Evolutionary conservation across 306 rosid species (phyloP), one percentile per base, ranked within the genome.

Genomic region (Castanopsis chinensis): DNA sequence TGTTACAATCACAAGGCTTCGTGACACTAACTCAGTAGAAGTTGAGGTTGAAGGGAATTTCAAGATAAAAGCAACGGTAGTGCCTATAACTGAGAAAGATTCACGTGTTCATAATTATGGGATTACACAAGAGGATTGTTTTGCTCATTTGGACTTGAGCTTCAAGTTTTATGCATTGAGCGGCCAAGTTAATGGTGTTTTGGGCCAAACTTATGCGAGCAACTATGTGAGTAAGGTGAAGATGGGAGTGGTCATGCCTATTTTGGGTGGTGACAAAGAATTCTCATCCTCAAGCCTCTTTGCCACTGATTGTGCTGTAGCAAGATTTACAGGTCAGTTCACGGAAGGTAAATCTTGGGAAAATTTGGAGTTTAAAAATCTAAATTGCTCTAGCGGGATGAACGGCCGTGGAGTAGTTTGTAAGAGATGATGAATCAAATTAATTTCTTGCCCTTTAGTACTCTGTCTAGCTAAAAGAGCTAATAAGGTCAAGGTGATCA

Each of bases 231-330:
- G 82, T 6, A 71, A 71, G 43, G 87, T 77, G 8, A 86, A 83
- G 80, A 86, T 86, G 84, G 87, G 90, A 5, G 87, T 75, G 27
- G 55, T 72, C 18, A 86, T 86, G 85, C 87, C 87, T 11, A 82
- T 83, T 45, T 49, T 83, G 70, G 87, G 90, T 21, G 87, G 90
- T 1, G 78, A 81, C 19, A 79, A 58, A 65, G 82, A 83, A 72
- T 87, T 83, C 51, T 45, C 80, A 1, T 74, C 86, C 4, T 83
- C 90, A 69, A 56, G 72, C 14, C 76, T 81, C 37, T 83, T 87
- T 64, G 41, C 82, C 28, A 56, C 82, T 0, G 86, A 87, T 81
- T 83, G 84, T 28, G 23, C 27, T 3, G 84, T 74, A 0, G 33
- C 90, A 2, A 80, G 80, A 49, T 84, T 81, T 59, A 80, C 9